Evolutionary conservation across 208 protist genomes (phyloP).

Genomic region (Leishmania tarentolae): DNA sequence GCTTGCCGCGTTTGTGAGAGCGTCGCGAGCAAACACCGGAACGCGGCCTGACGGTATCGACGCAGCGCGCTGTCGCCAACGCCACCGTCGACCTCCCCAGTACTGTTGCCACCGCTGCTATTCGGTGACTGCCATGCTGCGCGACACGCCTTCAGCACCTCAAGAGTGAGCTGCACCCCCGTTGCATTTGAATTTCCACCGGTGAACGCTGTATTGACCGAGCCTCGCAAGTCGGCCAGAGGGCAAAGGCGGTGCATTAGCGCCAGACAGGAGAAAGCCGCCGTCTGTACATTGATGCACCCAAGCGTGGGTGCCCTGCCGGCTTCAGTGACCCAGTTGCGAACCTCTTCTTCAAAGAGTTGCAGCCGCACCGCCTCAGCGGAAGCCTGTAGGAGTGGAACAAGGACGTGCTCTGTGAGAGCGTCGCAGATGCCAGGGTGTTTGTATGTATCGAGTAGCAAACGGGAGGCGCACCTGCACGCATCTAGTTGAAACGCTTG

Average conservation of each 20-base stretch:
- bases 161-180: constrained; percentile 82
- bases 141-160: constrained; percentile 69
- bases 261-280: constrained; percentile 77
- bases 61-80: constrained; percentile 7
- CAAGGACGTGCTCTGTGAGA: constrained; percentile 42
- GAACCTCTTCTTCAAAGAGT: constrained; percentile 47
- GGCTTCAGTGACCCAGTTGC: constrained; percentile 32
- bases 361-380: constrained; percentile 7
- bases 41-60: constrained; percentile 15
- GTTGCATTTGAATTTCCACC: constrained; percentile 18
- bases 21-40: constrained; percentile 4
- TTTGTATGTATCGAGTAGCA: constrained; percentile 6
- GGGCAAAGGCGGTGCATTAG: constrained; percentile 54
- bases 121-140: constrained; percentile 16
- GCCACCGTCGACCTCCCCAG: neutral
- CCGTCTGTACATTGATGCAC: constrained; percentile 31
- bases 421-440: constrained; percentile 37
- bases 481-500: constrained; percentile 27
- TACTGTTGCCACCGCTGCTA: neutral
- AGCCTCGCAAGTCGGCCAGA: constrained; percentile 34
- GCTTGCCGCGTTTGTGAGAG: constrained; percentile 12
- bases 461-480: neutral
- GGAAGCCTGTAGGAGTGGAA: constrained; percentile 38
- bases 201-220: constrained; percentile 57
- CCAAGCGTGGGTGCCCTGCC: neutral